These are phyloP conservation scores for Cymodocea nodosa DNA, from an alignment of 116 monocot genomes.

Conservation along the genomic window DNA sequence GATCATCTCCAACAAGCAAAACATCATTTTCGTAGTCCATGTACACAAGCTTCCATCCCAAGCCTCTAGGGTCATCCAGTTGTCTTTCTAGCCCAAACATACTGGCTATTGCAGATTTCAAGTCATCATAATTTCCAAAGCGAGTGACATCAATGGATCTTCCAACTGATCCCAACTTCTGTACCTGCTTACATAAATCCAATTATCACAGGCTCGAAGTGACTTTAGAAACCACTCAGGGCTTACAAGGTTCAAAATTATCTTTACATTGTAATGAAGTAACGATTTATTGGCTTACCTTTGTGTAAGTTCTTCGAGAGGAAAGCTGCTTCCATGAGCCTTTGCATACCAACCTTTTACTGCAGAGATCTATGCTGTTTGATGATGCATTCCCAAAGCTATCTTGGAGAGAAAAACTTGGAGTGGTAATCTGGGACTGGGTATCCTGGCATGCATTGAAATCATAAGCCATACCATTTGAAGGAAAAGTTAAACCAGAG, in stretches of 20 bases:
- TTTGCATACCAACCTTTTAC: constrained; percentile 18
- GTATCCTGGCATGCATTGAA: constrained; percentile 39
- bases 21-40: constrained; percentile 95
- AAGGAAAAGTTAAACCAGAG: constrained; percentile 27
- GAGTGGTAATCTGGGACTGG: constrained; percentile 50
- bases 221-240: neutral
- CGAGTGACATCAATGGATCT: constrained; percentile 85
- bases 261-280: neutral
- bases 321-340: constrained; percentile 32
- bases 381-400: constrained; percentile 51
- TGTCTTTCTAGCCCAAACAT: constrained; percentile 92
- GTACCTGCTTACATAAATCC: constrained; percentile 38
- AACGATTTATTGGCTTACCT: constrained; percentile 25
- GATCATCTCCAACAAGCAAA: constrained; percentile 96
- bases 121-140: constrained; percentile 60
- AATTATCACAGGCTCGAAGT: neutral
- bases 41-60: constrained; percentile 90
- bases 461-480: constrained; percentile 22
- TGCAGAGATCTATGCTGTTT: constrained; percentile 40
- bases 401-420: constrained; percentile 33
- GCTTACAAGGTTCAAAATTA: neutral
- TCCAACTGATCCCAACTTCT: constrained; percentile 87
- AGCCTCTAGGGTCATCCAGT: constrained; percentile 45
- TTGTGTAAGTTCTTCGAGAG: constrained; percentile 71
- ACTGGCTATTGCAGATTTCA: constrained; percentile 56